Conservation (phyloP, 345 rosid genomes). For the Syzygium grande region DNA sequence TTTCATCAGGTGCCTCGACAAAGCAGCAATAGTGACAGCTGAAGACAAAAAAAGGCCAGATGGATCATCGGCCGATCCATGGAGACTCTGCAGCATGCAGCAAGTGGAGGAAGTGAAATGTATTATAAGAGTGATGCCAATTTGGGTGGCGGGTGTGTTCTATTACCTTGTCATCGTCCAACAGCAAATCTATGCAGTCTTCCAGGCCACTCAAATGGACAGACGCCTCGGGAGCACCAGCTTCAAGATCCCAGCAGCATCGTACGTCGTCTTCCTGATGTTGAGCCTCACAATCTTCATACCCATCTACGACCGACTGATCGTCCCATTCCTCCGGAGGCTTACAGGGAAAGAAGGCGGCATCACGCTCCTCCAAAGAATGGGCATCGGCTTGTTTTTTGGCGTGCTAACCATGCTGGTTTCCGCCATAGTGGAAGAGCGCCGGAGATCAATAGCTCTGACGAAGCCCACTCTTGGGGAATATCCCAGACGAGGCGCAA, state of each 20-base stretch:
- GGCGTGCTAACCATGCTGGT: slow-evolving; percentile 23
- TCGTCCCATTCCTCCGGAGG: slow-evolving; percentile 24
- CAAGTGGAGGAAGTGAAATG: slow-evolving; percentile 51
- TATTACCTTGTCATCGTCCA: slow-evolving; percentile 26
- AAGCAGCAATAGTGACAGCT: slow-evolving; percentile 31
- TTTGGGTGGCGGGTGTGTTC: slow-evolving; percentile 24
- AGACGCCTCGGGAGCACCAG: slow-evolving; percentile 18
- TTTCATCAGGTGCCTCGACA: slow-evolving; percentile 26
- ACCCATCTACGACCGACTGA: slow-evolving; percentile 32
- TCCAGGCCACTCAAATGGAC: slow-evolving; percentile 42
- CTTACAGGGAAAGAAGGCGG: slow-evolving; percentile 37
- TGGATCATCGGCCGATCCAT: slow-evolving; percentile 38
- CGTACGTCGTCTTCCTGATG: slow-evolving; percentile 39
- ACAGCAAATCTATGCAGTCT: slow-evolving; percentile 30
- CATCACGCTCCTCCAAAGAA: slow-evolving; percentile 37
- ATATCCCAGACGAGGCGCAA: slow-evolving; percentile 25
- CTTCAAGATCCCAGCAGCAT: slow-evolving; percentile 32
- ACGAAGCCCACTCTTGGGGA: slow-evolving; percentile 30
- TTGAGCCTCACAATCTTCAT: slow-evolving; percentile 27
- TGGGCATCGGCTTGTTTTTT: slow-evolving; percentile 26
- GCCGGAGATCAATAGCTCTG: slow-evolving; percentile 26
- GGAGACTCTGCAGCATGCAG: slow-evolving; percentile 53
- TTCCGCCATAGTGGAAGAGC: slow-evolving; percentile 27
- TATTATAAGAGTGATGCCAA: slow-evolving; percentile 32
- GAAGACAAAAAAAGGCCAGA: slow-evolving; percentile 23